A percentile compares a stretch with the other conserved stretches of the same genome.
phyloP scores from a whole-genome alignment of 306 rosid genomes.

The Cajanus cajan region DNA sequence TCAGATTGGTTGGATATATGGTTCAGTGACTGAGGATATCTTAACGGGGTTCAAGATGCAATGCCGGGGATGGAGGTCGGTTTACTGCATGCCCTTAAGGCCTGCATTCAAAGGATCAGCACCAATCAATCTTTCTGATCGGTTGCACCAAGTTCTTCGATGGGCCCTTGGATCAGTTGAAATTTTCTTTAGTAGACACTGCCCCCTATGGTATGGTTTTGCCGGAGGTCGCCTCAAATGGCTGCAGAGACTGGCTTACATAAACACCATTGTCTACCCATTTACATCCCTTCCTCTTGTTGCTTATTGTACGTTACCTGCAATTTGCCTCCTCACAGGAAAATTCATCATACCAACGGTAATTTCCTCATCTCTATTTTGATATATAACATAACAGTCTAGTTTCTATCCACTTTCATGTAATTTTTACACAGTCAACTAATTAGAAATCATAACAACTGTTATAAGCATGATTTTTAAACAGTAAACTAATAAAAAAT shows the following conservation, averaged over 20 bases:
- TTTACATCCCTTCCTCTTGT: constrained; percentile 93
- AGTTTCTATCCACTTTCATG: too few relatives aligned
- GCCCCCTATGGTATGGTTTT: constrained; percentile 97
- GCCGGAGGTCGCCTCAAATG: constrained; percentile 92
- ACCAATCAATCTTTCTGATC: constrained; percentile 90
- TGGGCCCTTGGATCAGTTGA: constrained; percentile 99
- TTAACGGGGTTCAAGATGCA: constrained; percentile 99
- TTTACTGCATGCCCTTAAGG: constrained; percentile 97
- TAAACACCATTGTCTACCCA: constrained; percentile 97
- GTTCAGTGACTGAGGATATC: constrained; percentile 98
- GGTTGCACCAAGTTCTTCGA: constrained; percentile 97
- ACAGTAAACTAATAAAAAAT: too few relatives aligned
- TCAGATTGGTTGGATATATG: constrained; percentile 99
- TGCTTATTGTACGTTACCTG: constrained; percentile 89
- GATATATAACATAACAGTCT: background rate
- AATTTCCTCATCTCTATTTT: constrained; percentile 31
- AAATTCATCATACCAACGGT: constrained; percentile 98
- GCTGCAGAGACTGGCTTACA: constrained; percentile 89
- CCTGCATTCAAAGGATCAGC: constrained; percentile 99
- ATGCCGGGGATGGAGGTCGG: constrained; percentile 98
- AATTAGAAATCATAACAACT: too few relatives aligned
- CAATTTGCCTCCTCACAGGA: constrained; percentile 94
- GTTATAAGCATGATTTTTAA: too few relatives aligned
- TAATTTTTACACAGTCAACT: too few relatives aligned
- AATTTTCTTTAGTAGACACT: constrained; percentile 97